Evolutionary conservation across 371 early-diverging fungal species (phyloP).

Genomic region (Blakeslea trispora): DNA sequence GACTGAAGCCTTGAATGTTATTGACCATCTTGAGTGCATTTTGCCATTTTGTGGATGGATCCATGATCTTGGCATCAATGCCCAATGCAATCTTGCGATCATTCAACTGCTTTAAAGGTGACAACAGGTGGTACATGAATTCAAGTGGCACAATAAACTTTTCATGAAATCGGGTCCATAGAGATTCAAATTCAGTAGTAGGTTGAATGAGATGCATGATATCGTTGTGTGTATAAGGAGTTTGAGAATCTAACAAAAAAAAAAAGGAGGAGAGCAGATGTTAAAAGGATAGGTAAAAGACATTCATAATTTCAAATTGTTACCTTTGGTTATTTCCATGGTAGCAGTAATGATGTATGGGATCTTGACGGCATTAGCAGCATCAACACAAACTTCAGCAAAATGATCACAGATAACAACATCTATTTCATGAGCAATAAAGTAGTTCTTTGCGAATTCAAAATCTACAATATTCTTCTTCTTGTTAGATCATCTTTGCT

Average conservation of each 20-base stretch:
- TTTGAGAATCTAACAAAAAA: background rate
- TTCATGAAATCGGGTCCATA: background rate
- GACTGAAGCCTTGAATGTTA: conserved; percentile 24
- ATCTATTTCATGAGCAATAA: conserved; percentile 6
- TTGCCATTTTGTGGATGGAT: conserved; percentile 2
- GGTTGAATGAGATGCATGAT: background rate
- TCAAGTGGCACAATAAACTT: background rate
- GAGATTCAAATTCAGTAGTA: background rate
- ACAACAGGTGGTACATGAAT: background rate
- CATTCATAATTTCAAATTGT: no score
- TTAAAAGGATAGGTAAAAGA: no score
- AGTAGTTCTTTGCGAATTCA: background rate
- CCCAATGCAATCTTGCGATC: background rate
- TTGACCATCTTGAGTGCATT: conserved; percentile 29
- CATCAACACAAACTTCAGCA: conserved; percentile 9
- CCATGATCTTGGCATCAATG: background rate
- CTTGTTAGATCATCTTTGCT: no score
- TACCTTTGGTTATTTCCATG: conserved; percentile 9
- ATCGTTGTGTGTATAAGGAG: conserved; percentile 2
- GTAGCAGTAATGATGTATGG: conserved; percentile 11
- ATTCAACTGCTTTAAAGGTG: background rate
- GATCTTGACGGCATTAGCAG: conserved; percentile 2
- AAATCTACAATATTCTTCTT: background rate
- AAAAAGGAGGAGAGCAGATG: background rate
- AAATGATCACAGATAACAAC: conserved; percentile 17